Evolutionary conservation across 2,329 filamentous ascomycete genomes (phyloP).

Genomic region (Colletotrichum lupini): DNA sequence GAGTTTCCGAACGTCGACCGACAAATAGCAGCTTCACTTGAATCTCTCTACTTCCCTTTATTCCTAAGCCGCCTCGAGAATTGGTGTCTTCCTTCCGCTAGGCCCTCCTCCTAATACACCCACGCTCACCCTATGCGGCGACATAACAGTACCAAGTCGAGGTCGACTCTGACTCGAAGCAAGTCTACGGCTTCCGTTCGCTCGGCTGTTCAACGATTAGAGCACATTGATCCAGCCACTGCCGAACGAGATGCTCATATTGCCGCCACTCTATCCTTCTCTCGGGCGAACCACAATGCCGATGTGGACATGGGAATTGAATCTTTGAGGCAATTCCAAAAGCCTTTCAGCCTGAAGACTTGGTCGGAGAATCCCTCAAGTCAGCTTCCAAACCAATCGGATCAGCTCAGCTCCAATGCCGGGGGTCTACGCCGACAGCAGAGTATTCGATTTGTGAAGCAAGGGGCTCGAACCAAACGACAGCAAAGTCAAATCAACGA

Average conservation of each 20-base stretch:
- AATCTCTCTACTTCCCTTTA: conserved; percentile 32
- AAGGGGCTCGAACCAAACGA: conserved; percentile 30
- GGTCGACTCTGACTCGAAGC: conserved; percentile 57
- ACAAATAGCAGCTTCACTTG: conserved; percentile 33
- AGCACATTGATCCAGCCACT: conserved; percentile 59
- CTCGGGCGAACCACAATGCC: conserved; percentile 58
- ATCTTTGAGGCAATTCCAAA: not conserved
- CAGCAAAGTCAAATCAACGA: not conserved
- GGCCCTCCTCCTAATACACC: not conserved
- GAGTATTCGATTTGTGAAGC: conserved; percentile 65
- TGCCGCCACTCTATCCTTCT: conserved; percentile 71
- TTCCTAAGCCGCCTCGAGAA: conserved; percentile 13
- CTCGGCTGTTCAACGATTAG: conserved; percentile 54
- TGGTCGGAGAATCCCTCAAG: not conserved
- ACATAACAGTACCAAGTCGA: conserved; percentile 59
- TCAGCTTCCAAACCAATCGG: conserved; percentile 34
- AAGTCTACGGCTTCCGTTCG: conserved; percentile 58
- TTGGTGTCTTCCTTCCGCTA: not conserved
- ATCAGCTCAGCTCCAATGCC: conserved; percentile 22
- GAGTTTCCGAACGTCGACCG: conserved; percentile 1
- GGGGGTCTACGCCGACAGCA: conserved; percentile 54
- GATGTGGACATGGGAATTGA: conserved; percentile 47
- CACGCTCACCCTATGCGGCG: conserved; percentile 55
- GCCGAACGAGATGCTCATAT: conserved; percentile 70
- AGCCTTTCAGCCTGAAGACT: not conserved